Conservation (phyloP, 352 stramenopile genomes). For the Phytophthora colocasiae region DNA sequence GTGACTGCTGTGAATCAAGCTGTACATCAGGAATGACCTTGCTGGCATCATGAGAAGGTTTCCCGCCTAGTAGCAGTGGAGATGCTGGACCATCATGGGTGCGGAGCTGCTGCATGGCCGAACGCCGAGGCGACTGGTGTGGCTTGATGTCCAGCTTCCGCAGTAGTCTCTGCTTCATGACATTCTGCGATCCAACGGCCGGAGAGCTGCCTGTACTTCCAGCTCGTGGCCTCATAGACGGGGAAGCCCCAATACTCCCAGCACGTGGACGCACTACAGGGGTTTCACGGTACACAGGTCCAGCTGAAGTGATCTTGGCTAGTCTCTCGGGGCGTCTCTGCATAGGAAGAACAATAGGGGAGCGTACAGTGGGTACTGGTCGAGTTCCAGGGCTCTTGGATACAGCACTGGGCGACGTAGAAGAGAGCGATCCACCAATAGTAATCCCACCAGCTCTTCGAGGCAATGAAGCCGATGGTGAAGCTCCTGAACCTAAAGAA, state of each 20-base stretch:
- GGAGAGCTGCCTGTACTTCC: constrained; percentile 26
- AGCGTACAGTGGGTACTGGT: constrained; percentile 32
- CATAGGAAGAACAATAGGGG: constrained; percentile 54
- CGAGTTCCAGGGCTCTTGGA: constrained; percentile 16
- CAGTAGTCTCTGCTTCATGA: constrained; percentile 46
- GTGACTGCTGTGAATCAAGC: constrained; percentile 26
- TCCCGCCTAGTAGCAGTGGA: constrained; percentile 39
- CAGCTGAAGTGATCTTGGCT: constrained; percentile 65
- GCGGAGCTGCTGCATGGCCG: constrained; percentile 44
- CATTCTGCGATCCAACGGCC: constrained; percentile 20
- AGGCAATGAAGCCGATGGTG: constrained; percentile 5
- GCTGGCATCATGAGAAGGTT: constrained; percentile 18
- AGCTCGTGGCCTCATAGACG: constrained; percentile 25
- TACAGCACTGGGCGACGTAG: constrained; percentile 8
- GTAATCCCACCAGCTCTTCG: constrained; percentile 31
- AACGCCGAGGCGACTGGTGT: constrained; percentile 73
- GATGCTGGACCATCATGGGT: constrained; percentile 28
- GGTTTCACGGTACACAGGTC: constrained; percentile 56
- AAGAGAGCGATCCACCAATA: constrained; percentile 26
- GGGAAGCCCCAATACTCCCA: constrained; percentile 27
- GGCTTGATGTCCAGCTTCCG: constrained; percentile 81
- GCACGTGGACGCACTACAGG: constrained; percentile 58
- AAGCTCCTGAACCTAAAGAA: neutral
- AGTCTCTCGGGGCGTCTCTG: constrained; percentile 62
- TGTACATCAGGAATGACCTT: constrained; percentile 33